These are phyloP conservation scores for Peniophora sp. DNA, from an alignment of 1,284 basidiomycete species.

Conservation along the genomic window DNA sequence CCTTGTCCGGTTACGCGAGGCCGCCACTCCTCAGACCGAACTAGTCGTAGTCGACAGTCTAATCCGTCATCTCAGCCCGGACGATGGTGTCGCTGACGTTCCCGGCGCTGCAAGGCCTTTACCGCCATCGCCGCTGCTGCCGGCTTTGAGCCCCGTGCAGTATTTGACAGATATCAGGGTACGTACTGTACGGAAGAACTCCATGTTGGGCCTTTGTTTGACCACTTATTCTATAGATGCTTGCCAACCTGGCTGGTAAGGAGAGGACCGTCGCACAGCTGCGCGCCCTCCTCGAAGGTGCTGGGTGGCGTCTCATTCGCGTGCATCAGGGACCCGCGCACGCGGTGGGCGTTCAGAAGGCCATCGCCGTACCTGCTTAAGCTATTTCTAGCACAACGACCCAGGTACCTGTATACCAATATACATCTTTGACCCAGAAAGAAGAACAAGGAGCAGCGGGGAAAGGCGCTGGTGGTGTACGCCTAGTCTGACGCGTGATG, in stretches of 20 bases:
- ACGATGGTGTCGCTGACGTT: constrained; percentile 7
- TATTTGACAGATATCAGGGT: constrained; percentile 9
- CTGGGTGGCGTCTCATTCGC: constrained; percentile 10
- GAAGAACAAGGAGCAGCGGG: too few relatives aligned
- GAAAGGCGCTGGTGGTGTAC: too few relatives aligned
- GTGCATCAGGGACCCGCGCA: constrained; percentile 1
- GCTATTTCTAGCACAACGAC: too few relatives aligned
- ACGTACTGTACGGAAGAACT: neutral
- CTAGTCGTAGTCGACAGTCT: constrained; percentile 1
- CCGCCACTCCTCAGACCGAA: constrained; percentile 4
- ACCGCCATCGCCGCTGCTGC: constrained; percentile 11
- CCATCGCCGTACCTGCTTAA: constrained; percentile 5
- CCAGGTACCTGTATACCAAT: too few relatives aligned
- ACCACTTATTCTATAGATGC: constrained; percentile 9
- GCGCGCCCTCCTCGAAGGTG: constrained; percentile 8
- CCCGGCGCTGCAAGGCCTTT: constrained; percentile 7
- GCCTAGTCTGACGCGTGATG: too few relatives aligned
- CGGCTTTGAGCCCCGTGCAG: constrained; percentile 1
- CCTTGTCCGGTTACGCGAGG: constrained; percentile 4
- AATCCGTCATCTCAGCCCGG: constrained; percentile 2
- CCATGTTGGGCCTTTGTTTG: neutral
- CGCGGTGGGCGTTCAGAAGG: constrained; percentile 1
- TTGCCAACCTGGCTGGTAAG: constrained; percentile 8
- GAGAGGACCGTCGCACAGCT: constrained; percentile 11
- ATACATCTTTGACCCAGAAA: too few relatives aligned